Evolutionary conservation across 225 moss, liverwort and hornwort species (phyloP).

Genomic region (Ulota crispa): DNA sequence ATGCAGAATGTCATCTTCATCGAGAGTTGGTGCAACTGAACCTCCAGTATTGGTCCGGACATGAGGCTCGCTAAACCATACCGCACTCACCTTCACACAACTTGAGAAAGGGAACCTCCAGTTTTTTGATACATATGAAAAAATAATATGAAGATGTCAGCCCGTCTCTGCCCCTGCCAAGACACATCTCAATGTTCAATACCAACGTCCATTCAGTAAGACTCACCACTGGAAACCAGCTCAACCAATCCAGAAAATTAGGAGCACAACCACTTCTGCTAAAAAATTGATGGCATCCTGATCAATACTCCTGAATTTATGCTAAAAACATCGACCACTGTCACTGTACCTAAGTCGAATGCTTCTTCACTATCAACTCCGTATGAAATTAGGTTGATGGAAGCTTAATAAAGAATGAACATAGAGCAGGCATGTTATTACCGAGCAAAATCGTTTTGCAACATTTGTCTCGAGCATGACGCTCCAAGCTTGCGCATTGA

Average conservation of each 20-base stretch:
- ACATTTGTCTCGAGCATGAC: neutral
- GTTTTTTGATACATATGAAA: conserved; percentile 4
- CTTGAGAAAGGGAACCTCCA: neutral
- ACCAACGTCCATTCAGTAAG: neutral
- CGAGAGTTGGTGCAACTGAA: neutral
- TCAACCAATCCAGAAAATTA: neutral
- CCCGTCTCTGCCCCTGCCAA: neutral
- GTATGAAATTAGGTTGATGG: conserved; percentile 12
- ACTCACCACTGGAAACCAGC: neutral
- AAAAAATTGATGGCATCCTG: neutral
- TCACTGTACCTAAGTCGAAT: neutral
- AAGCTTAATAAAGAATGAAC: conserved; percentile 18
- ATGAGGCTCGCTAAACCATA: neutral
- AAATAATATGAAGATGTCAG: neutral
- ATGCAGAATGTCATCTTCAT: neutral
- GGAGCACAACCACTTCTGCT: neutral
- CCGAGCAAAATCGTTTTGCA: neutral
- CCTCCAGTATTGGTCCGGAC: neutral
- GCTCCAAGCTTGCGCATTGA: conserved; percentile 1
- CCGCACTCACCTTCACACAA: neutral
- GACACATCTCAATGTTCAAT: conserved; percentile 9
- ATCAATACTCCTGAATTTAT: neutral
- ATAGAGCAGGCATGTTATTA: neutral
- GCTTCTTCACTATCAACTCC: conserved; percentile 20
- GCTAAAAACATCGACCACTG: neutral